Base-by-base conservation (phyloP, 1,139 yeast genomes). In the Debaryomyces nepalensis region DNA sequence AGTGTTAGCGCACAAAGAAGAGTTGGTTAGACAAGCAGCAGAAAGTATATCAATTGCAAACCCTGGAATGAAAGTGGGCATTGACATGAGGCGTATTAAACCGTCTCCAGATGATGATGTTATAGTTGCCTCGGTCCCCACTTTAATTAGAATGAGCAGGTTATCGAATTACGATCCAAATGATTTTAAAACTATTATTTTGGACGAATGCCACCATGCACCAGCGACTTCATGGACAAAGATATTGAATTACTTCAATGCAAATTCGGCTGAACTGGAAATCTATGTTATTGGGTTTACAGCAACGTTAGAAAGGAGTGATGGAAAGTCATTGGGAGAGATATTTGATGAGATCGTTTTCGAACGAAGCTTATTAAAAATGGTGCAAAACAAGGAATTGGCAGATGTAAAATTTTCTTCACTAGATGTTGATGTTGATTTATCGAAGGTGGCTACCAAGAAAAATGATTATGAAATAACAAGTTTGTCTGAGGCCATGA, bases 201-300 rank as follows among this genome's bases (percentile, higher is more conserved):
- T 91, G 1, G 99, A 91, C 61, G 99, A 91, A 59, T 96, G 97
- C 37, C 99, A 91, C 55, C 98, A 91, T 64, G 85, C 96, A 0
- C 86, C 88, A 0, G 93, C 97, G 0, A 56, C 63, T 10, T 74
- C 91, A 0, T 93, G 93, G 70, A 36, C 66, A 11, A 72, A 73
- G 32, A 73, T 90, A 1, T 62, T 89, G 41, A 59, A 69, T 4
- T 74, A 87, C 52, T 82, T 91, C 54, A 68, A 72, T 0, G 87
- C 88, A 2, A 57, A 61, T 37, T 55, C 59, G 1, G 46, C 68
- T 0, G 59, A 68, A 0, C 71, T 81, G 45, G 63, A 64, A 2
- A 68, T 82, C 0, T 75, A 81, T 6, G 81, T 89, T 0, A 70
- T 89, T 14, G 98, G 98, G 1, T 88, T 93, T 54, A 85, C 96